These are phyloP conservation scores for Sporisorium graminicola DNA, from an alignment of 1,284 basidiomycete species.

Conservation along the genomic window DNA sequence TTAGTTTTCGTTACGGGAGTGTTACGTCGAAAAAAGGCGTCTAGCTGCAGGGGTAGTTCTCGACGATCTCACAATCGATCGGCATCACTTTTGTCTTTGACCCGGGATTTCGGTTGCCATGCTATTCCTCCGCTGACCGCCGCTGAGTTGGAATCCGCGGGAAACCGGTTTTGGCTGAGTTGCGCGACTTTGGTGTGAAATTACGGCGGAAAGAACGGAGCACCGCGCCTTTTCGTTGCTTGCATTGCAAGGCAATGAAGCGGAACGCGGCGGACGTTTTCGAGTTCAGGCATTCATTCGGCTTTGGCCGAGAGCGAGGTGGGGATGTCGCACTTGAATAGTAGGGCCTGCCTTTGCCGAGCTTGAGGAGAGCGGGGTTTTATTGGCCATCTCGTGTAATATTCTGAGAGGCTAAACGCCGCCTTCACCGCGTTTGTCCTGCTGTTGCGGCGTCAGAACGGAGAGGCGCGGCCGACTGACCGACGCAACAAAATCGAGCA, in stretches of 20 bases:
- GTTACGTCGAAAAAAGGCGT: not conserved
- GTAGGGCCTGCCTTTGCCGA: conserved; percentile 5
- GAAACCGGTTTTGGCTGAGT: not conserved
- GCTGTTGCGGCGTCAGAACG: not conserved
- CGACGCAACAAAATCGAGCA: not conserved
- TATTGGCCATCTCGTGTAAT: not conserved
- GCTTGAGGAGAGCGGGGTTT: not conserved
- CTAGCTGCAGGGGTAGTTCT: too few relatives aligned
- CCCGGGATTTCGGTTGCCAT: conserved; percentile 1
- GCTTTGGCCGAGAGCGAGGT: not conserved
- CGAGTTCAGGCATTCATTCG: not conserved
- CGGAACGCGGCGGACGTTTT: not conserved
- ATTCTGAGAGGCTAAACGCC: too few relatives aligned
- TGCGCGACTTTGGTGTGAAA: not conserved
- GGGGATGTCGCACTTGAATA: not conserved
- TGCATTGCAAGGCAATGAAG: too few relatives aligned
- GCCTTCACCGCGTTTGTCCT: conserved; percentile 22
- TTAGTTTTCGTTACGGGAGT: too few relatives aligned
- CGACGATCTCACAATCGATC: not conserved
- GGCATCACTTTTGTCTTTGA: not conserved
- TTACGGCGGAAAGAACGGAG: too few relatives aligned
- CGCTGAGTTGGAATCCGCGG: not conserved
- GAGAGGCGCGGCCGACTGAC: not conserved
- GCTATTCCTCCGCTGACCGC: not conserved
- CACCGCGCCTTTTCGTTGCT: too few relatives aligned